Evolutionary conservation across 2,329 filamentous ascomycete species (phyloP).

Genomic region (Pseudogymnoascus sp.): DNA sequence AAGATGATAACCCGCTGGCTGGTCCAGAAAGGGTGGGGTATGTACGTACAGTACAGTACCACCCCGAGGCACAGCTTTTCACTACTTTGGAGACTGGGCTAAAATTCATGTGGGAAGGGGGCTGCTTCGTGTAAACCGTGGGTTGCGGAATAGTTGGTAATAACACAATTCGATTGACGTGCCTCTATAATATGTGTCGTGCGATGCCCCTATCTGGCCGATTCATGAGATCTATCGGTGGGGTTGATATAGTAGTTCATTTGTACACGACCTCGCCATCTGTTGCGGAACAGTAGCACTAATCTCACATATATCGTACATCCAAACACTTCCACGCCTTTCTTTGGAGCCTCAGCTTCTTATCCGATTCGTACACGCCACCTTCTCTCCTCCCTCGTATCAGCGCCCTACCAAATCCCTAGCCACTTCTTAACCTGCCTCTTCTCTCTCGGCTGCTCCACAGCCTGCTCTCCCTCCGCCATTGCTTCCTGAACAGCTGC

Average conservation of each 20-base stretch:
- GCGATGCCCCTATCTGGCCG: not conserved
- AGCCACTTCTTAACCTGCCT: constrained; percentile 68
- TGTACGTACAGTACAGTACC: constrained; percentile 71
- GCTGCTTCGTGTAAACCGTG: constrained; percentile 57
- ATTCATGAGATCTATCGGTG: not conserved
- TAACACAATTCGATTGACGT: no score
- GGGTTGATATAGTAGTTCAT: not conserved
- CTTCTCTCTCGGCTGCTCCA: constrained; percentile 35
- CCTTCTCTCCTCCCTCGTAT: not conserved
- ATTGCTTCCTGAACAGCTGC: constrained; percentile 7
- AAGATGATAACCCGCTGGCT: constrained; percentile 95
- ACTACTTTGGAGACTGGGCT: constrained; percentile 79
- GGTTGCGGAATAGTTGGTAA: no score
- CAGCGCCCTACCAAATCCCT: constrained; percentile 59
- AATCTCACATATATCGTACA: constrained; percentile 3
- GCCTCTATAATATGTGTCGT: not conserved
- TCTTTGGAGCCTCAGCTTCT: not conserved
- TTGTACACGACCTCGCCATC: not conserved
- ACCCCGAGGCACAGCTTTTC: constrained; percentile 77
- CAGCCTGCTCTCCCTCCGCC: constrained; percentile 27
- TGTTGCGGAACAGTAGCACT: not conserved
- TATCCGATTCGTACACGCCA: not conserved
- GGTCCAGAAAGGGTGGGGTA: constrained; percentile 81
- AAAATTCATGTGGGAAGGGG: constrained; percentile 84
- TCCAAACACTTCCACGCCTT: not conserved